phyloP scores from a whole-genome alignment of 164 flowering plant genomes.

The Vitis rupestris region DNA sequence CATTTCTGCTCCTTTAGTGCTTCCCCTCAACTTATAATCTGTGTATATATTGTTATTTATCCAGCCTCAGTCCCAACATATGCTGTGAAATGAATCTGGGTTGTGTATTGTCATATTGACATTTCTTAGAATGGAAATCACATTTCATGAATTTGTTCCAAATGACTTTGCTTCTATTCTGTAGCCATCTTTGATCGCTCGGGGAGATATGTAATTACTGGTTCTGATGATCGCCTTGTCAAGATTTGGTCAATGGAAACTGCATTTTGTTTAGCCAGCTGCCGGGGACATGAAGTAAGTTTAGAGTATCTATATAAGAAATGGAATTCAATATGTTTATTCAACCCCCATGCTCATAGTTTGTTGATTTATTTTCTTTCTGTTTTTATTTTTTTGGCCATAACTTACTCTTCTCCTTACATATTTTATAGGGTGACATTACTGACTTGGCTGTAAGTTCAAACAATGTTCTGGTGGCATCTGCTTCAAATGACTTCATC shows the following conservation, averaged over 20 bases:
- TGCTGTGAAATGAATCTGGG: background rate
- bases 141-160: background rate
- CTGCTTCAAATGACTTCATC: conserved; percentile 87
- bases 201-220: conserved; percentile 94
- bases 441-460: conserved; percentile 96
- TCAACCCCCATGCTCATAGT: background rate
- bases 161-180: conserved; percentile 11
- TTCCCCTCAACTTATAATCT: background rate
- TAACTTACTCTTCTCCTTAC: background rate
- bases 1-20: background rate
- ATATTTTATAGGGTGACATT: conserved; percentile 74
- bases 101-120: background rate
- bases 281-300: conserved; percentile 98
- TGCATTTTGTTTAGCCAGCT: conserved; percentile 89
- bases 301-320: background rate
- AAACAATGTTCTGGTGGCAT: conserved; percentile 87
- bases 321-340: background rate
- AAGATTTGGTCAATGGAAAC: conserved; percentile 99
- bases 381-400: background rate
- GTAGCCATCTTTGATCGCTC: conserved; percentile 89
- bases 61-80: background rate
- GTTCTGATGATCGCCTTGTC: conserved; percentile 98
- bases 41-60: background rate
- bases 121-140: background rate
- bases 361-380: background rate